phyloP scores from a whole-genome alignment of 1,284 basidiomycete species.

The Boletus albobrunnescens region DNA sequence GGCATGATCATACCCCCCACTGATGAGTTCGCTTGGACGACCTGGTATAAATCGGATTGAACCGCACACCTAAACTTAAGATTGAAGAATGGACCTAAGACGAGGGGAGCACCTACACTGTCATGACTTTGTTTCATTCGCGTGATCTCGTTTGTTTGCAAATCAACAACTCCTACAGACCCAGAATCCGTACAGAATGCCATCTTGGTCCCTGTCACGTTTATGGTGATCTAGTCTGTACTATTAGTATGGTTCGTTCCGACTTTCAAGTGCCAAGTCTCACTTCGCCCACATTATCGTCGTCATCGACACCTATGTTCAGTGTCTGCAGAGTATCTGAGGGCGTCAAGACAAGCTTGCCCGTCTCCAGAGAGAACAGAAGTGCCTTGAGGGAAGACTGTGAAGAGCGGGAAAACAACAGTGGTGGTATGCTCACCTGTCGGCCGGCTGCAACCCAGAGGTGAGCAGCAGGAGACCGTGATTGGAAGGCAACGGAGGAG shows the following conservation, averaged over 20 bases:
- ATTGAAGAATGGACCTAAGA: conserved; percentile 1
- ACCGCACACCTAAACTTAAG: conserved; percentile 55
- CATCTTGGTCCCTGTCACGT: conserved; percentile 50
- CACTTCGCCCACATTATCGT: conserved; percentile 70
- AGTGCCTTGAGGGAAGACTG: conserved; percentile 35
- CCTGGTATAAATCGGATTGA: conserved; percentile 65
- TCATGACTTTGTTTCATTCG: conserved; percentile 61
- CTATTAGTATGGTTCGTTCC: conserved; percentile 25
- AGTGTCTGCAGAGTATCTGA: conserved; percentile 46
- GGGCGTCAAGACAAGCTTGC: conserved; percentile 45
- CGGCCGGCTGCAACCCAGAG: conserved; percentile 62
- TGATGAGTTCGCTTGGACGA: conserved; percentile 65
- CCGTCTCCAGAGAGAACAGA: conserved; percentile 41
- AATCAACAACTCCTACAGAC: conserved; percentile 58
- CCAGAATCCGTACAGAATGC: conserved; percentile 71
- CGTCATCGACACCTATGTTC: conserved; percentile 46
- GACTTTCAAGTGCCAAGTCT: conserved; percentile 12
- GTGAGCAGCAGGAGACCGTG: conserved; percentile 39
- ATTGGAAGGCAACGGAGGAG: conserved; percentile 52
- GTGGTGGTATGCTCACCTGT: conserved; percentile 37
- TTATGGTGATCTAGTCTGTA: conserved; percentile 57
- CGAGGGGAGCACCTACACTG: conserved; percentile 44
- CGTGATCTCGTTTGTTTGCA: conserved; percentile 42
- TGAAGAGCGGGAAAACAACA: background rate
- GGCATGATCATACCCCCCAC: conserved; percentile 69